phyloP scores from a whole-genome alignment of 129 eudicot species.

The Lactuca sativa region DNA sequence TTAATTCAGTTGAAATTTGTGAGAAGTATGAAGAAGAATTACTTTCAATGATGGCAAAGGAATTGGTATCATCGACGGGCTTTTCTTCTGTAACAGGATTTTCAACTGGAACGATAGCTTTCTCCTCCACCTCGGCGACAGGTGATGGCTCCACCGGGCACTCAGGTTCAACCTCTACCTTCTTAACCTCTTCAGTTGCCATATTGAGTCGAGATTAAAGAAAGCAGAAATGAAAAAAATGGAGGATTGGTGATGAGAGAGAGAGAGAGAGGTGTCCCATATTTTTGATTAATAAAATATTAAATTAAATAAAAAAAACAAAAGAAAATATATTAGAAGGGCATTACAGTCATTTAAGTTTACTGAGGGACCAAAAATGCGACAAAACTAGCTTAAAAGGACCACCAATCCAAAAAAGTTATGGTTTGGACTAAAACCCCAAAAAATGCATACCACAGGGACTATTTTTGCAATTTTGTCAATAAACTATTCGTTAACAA shows the following conservation, averaged over 20 bases:
- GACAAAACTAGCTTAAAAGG: no score
- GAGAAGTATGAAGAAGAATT: constrained; percentile 1
- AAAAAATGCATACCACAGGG: no score
- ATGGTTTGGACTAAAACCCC: no score
- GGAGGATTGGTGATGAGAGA: constrained; percentile 18
- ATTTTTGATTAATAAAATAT: no score
- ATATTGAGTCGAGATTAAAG: constrained; percentile 23
- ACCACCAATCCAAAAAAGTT: no score
- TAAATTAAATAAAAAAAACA: no score
- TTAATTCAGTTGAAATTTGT: background rate
- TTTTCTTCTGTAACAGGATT: constrained; percentile 48
- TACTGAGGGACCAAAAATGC: no score
- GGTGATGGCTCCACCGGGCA: constrained; percentile 40
- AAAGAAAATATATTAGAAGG: no score
- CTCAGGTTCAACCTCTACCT: constrained; percentile 57
- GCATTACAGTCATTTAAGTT: no score
- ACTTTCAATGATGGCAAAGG: constrained; percentile 66
- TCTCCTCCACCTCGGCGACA: constrained; percentile 54
- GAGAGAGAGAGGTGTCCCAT: no score
- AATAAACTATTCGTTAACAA: no score
- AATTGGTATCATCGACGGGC: constrained; percentile 60
- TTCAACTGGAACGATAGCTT: constrained; percentile 46
- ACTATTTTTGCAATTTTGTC: no score
- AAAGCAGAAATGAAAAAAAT: constrained; percentile 44
- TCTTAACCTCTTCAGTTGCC: constrained; percentile 66